phyloP scores from a whole-genome alignment of 768 basidiomycete genomes.

The Amylocystis lapponica region DNA sequence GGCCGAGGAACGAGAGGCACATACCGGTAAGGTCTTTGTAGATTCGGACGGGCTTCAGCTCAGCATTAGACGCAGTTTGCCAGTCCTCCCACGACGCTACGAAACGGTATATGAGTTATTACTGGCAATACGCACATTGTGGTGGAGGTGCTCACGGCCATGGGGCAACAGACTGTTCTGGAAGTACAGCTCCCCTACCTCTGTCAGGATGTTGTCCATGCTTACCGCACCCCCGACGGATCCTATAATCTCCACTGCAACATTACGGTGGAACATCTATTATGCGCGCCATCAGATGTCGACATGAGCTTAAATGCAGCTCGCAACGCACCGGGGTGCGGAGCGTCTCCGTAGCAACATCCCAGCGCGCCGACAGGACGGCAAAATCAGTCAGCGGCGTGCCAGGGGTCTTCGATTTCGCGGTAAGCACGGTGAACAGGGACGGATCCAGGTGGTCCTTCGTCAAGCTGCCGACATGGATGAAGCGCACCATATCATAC shows the following conservation, averaged over 20 bases:
- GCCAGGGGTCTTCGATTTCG: conserved; percentile 47
- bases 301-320: not conserved
- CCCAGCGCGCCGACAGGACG: conserved; percentile 55
- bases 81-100: conserved; percentile 51
- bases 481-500: conserved; percentile 53
- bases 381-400: conserved; percentile 53
- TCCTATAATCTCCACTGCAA: not conserved
- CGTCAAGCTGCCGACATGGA: conserved; percentile 51
- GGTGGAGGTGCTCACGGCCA: conserved; percentile 35
- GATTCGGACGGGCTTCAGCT: conserved; percentile 41
- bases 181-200: conserved; percentile 51
- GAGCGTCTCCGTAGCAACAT: conserved; percentile 48
- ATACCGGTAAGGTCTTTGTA: conserved; percentile 44
- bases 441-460: conserved; percentile 61
- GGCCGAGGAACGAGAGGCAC: conserved; percentile 1
- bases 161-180: conserved; percentile 55
- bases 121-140: not conserved
- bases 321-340: conserved; percentile 48
- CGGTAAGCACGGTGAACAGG: conserved; percentile 57
- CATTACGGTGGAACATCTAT: not conserved
- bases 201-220: not conserved
- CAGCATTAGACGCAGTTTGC: conserved; percentile 42
- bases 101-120: not conserved
- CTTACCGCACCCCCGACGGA: not conserved
- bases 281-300: not conserved